Conservation (phyloP, 2,329 filamentous ascomycete species). For the Neofusicoccum kwambonambiense region DNA sequence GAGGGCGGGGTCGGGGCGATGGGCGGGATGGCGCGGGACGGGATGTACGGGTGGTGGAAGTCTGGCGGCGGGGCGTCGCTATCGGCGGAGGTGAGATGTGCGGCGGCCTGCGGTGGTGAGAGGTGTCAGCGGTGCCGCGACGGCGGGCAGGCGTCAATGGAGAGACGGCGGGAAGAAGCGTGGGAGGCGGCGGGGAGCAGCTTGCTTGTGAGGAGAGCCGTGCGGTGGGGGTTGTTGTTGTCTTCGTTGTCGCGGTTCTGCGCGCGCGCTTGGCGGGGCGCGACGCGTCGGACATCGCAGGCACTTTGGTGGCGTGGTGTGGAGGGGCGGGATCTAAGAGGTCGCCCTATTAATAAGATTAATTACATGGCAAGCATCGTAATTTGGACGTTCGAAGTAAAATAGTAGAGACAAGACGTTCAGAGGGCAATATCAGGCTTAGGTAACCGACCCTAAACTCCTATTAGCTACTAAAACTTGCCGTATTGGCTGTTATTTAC, state of each 20-base stretch:
- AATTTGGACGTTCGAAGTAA: too few species aligned
- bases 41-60: not conserved
- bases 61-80: not conserved
- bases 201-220: not conserved
- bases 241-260: not conserved
- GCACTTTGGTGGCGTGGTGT: not conserved
- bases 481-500: too few species aligned
- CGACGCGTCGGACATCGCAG: slow-evolving; percentile 1
- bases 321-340: not conserved
- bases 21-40: not conserved
- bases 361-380: too few species aligned
- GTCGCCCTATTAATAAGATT: not conserved
- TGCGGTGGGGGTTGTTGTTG: not conserved
- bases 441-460: too few species aligned
- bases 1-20: slow-evolving; percentile 1
- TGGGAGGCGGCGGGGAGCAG: not conserved
- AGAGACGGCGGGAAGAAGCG: not conserved
- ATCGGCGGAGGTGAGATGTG: too few species aligned
- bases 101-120: not conserved
- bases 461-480: too few species aligned
- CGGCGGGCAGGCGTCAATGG: not conserved
- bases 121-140: not conserved
- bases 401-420: too few species aligned
- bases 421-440: too few species aligned
- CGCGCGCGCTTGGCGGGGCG: slow-evolving; percentile 6